Conservation (phyloP, 73 alveolate genomes). For the Paraurostyla sp. region DNA sequence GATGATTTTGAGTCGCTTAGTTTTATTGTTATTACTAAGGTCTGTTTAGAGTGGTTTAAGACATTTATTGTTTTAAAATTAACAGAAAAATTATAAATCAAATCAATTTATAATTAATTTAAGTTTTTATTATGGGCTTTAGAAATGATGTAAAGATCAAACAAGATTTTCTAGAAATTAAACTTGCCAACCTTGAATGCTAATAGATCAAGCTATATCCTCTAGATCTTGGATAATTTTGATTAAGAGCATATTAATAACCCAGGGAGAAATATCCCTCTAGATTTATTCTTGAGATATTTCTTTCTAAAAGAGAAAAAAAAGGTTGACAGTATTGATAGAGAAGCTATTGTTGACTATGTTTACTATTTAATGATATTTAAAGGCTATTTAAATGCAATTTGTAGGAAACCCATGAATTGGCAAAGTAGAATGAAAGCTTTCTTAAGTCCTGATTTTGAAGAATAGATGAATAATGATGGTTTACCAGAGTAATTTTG, state of each 20-base stretch:
- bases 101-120: not conserved
- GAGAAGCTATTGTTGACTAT: slow-evolving; percentile 70
- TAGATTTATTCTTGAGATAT: slow-evolving; percentile 69
- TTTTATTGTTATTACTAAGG: too few relatives aligned
- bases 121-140: not conserved
- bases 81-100: too few relatives aligned
- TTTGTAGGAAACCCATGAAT: slow-evolving; percentile 61
- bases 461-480: slow-evolving; percentile 13
- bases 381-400: slow-evolving; percentile 68
- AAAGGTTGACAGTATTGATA: slow-evolving; percentile 41
- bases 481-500: slow-evolving; percentile 61
- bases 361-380: slow-evolving; percentile 59
- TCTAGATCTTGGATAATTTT: slow-evolving; percentile 49
- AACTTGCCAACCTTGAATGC: slow-evolving; percentile 53
- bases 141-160: not conserved
- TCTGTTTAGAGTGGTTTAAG: too few relatives aligned
- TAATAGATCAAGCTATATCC: slow-evolving; percentile 6
- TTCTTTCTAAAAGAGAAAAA: slow-evolving; percentile 63
- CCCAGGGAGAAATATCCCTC: slow-evolving; percentile 71
- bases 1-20: too few relatives aligned
- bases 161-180: not conserved
- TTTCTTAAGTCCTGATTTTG: slow-evolving; percentile 48
- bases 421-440: slow-evolving; percentile 73
- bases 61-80: not conserved
- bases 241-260: slow-evolving; percentile 59